phyloP scores from a whole-genome alignment of 148 eudicot genomes.

The Spergularia bocconei region DNA sequence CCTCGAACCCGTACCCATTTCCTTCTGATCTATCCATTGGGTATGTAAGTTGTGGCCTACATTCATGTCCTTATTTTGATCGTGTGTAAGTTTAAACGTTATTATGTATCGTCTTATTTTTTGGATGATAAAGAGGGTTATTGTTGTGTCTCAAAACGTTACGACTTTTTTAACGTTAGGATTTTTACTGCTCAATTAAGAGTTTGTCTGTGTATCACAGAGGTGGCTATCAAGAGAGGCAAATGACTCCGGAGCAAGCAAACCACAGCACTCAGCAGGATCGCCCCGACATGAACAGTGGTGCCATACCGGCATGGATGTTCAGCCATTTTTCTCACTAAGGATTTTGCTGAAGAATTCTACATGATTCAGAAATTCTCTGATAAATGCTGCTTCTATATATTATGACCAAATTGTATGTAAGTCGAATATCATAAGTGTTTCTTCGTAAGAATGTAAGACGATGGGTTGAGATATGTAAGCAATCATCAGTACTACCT shows the following conservation, averaged over 20 bases:
- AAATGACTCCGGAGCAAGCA: neutral
- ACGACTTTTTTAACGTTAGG: no score
- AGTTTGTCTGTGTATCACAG: constrained; percentile 17
- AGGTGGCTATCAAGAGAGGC: constrained; percentile 32
- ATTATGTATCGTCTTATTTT: neutral
- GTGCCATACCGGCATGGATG: constrained; percentile 60
- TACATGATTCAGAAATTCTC: no score
- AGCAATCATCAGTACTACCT: no score
- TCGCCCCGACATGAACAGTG: constrained; percentile 19
- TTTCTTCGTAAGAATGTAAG: no score
- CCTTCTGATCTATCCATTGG: constrained; percentile 43
- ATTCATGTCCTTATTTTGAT: neutral
- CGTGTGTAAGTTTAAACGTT: no score
- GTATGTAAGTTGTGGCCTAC: constrained; percentile 24
- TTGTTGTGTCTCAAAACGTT: no score
- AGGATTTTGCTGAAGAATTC: neutral
- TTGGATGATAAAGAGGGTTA: no score
- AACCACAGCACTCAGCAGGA: constrained; percentile 12
- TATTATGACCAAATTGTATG: no score
- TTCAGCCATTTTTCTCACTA: constrained; percentile 37
- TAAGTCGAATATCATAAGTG: no score
- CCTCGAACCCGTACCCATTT: constrained; percentile 21
- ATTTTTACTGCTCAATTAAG: no score
- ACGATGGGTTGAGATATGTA: no score
- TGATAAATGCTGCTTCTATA: no score